Base-by-base conservation (phyloP, 2,329 filamentous ascomycete genomes). In the Pseudogymnoascus sp. region DNA sequence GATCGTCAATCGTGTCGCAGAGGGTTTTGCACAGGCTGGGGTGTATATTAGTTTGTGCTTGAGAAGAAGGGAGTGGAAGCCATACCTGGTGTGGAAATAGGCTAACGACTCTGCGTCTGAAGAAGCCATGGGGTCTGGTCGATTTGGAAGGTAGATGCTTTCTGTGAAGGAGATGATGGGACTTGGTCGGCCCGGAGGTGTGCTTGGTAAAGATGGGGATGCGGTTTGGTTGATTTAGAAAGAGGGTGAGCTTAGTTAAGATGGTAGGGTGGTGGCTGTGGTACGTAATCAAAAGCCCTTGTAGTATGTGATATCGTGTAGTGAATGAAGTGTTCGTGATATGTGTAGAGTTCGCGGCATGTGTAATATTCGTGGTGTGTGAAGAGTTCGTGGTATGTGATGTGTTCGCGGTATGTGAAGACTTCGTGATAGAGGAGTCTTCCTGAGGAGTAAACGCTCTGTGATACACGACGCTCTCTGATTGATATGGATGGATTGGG, bases 1-100 rank as follows among this genome's bases (percentile, higher is more conserved):
- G 28, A 55, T 55, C 65, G 62, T 66, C 64, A n/a, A 62, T 62
- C 38, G 58, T 64, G 62, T 62, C 35, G 41, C 58, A 60, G 62
- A 65, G 35, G 22, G 35, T 59, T 64, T 61, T 52, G 60, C 59
- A 60, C 52, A 65, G 55, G 62, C 65, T 62, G 62, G 62, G 5
- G 30, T 41, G 38, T 59, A 28, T 16, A 64, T 25, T 38, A 64
- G 49, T 14, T 14, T 55, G 28, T 35, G 49, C 49, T 14, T 55
- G 16, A 2, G 16, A 19, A 1, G 1, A 19, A 33, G 16, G 0
- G 28, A 33, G n/a, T 55, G 14, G 4, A 55, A 6, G 1, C 28
- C n/a, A 33, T 33, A 55, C 49, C 49, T 55, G 28, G 49, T 55
- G 16, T 55, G 28, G 9, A 55, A 55, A 3, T 55, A 55, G 16